Evolutionary conservation across 177 flowering plant species (phyloP).

Genomic region (Vitis hybrid): DNA sequence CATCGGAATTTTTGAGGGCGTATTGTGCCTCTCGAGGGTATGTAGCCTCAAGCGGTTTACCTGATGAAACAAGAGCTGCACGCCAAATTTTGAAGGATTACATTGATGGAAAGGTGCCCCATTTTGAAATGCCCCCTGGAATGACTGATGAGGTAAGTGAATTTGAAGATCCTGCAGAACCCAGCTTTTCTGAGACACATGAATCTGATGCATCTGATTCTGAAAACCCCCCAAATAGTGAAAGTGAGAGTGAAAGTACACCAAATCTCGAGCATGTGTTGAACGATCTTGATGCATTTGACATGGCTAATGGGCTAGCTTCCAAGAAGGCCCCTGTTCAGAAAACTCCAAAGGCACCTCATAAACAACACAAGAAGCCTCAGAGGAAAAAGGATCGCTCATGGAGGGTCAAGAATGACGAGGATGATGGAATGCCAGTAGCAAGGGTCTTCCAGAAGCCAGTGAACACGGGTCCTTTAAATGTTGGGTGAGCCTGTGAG

Average conservation of each 20-base stretch:
- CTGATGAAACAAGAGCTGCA: conserved; percentile 90
- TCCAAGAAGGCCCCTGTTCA: conserved; percentile 26
- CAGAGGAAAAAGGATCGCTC: conserved; percentile 79
- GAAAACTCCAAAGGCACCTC: conserved; percentile 40
- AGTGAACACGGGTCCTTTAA: conserved; percentile 48
- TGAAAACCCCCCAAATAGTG: conserved; percentile 26
- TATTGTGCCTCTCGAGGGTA: conserved; percentile 90
- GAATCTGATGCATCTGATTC: conserved; percentile 42
- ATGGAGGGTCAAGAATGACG: conserved; percentile 76
- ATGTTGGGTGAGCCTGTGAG: conserved; percentile 9
- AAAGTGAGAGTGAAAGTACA: conserved; percentile 12
- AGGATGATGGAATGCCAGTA: conserved; percentile 80
- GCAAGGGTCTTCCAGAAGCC: conserved; percentile 66
- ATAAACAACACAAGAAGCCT: conserved; percentile 83
- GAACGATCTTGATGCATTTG: conserved; percentile 72
- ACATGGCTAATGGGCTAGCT: conserved; percentile 56
- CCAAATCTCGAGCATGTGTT: conserved; percentile 43
- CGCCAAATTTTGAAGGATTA: conserved; percentile 86
- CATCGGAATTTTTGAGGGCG: conserved; percentile 70
- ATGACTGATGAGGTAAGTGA: conserved; percentile 23
- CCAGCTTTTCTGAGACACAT: conserved; percentile 7
- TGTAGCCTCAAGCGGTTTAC: conserved; percentile 86
- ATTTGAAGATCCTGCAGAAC: conserved; percentile 18
- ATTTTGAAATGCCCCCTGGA: conserved; percentile 79
- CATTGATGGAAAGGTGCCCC: conserved; percentile 86